Base-by-base conservation (phyloP, 805 yeast species). In the Starmerella davenportii region DNA sequence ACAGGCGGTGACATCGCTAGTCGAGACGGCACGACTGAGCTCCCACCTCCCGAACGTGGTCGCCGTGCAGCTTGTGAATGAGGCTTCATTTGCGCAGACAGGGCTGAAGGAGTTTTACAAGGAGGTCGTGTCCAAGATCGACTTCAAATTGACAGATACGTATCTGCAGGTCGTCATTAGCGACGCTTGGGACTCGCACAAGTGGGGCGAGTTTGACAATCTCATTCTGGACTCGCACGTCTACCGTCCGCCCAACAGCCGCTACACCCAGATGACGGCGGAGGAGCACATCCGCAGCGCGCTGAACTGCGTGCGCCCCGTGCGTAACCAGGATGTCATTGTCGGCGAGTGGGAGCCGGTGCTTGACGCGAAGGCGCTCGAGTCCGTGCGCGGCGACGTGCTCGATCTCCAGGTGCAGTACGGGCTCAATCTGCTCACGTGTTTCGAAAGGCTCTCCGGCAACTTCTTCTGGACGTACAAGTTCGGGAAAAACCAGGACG, bases 311-410 rank as follows among this genome's bases (percentile, higher is more conserved):
- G 45, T 43, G 8, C 38, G 34, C 16, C 41, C 44, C 11, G 38
- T 37, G 21, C 45, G 45, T 25, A 51, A 48, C 16, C 77, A 71
- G 1, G 95, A 84, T 52, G 64, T 78, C 39, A 63, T 81, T 52
- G 74, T 82, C 20, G 96, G 96, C 11, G 98, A 87, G 56, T 87
- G 72, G 57, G 79, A 93, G 0, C 81, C 93, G 59, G 94, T 81
- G 2, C 50, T 87, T 39, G 93, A 79, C 55, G 79, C 73, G 1
- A 50, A 63, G 18, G 65, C 93, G 0, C 56, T 62, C 20, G 69
- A 66, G 49, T 43, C 53, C 2, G 59, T 64, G 32, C 61, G 63
- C 30, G 29, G 13, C 11, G 49, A 52, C 36, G 65, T 93, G 25
- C 70, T 64, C 35, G 63, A 67, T 19, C 58, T 68, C n/a, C 82